These are phyloP conservation scores for Penstemon davidsonii DNA, from an alignment of 257 asterid genomes.

Conservation along the genomic window DNA sequence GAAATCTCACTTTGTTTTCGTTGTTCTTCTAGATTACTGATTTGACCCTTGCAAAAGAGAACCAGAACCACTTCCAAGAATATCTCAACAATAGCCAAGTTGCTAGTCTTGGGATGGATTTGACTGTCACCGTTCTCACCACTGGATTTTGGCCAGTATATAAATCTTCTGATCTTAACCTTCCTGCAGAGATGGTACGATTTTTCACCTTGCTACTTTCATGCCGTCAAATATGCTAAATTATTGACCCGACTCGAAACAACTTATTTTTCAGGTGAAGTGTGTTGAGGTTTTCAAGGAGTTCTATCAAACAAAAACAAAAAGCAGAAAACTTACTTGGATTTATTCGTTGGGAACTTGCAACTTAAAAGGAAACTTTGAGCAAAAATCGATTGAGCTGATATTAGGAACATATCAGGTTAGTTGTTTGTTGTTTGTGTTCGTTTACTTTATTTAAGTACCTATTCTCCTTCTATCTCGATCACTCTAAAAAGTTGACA, in stretches of 20 bases:
- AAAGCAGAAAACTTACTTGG: slow-evolving; percentile 55
- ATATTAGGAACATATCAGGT: slow-evolving; percentile 57
- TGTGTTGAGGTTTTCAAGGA: slow-evolving; percentile 58
- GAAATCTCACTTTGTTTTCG: not conserved
- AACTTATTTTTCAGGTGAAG: slow-evolving; percentile 47
- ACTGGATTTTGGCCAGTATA: slow-evolving; percentile 70
- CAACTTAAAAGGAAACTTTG: slow-evolving; percentile 48
- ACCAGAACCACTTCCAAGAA: slow-evolving; percentile 41
- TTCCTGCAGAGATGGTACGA: slow-evolving; percentile 58
- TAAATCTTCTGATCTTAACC: slow-evolving; percentile 54
- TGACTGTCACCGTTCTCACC: slow-evolving; percentile 51
- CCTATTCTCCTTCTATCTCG: not conserved
- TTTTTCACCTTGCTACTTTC: slow-evolving; percentile 7
- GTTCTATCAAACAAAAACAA: slow-evolving; percentile 41
- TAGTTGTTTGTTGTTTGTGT: slow-evolving; percentile 1
- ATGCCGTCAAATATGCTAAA: slow-evolving; percentile 1
- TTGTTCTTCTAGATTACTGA: slow-evolving; percentile 49
- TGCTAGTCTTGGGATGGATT: slow-evolving; percentile 48
- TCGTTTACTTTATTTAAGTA: not conserved
- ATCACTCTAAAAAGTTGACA: not conserved
- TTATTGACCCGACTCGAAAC: not conserved
- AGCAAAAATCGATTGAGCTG: slow-evolving; percentile 47
- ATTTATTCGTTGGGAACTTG: slow-evolving; percentile 56
- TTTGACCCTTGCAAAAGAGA: slow-evolving; percentile 50
- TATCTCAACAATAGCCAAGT: slow-evolving; percentile 34